A percentile compares a stretch with the other conserved stretches of the same genome.
These are phyloP conservation scores for Ascocoryne sarcoides DNA, from an alignment of 2,329 filamentous ascomycete genomes.

Conservation along the genomic window DNA sequence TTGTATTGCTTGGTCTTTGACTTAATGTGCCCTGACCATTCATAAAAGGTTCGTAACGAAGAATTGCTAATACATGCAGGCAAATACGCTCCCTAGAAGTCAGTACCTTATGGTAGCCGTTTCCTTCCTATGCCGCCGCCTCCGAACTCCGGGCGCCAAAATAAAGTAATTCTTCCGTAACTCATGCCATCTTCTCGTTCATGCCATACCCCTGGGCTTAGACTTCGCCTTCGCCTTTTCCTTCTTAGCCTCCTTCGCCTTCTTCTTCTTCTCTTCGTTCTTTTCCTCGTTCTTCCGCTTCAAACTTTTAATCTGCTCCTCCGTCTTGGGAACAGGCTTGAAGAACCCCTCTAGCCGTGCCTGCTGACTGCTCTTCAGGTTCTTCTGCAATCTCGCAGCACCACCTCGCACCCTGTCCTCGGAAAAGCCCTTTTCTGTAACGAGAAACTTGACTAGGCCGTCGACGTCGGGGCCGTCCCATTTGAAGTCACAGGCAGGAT, in stretches of 20 bases:
- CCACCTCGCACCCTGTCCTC: slow-evolving; percentile 83
- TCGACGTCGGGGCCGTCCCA: slow-evolving; percentile 93
- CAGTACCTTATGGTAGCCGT: too few relatives aligned
- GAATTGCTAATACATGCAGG: too few relatives aligned
- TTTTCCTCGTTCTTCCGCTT: slow-evolving; percentile 95
- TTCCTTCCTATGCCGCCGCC: too few relatives aligned
- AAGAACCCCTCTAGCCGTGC: slow-evolving; percentile 93
- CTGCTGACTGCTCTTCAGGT: slow-evolving; percentile 84
- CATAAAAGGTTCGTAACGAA: too few relatives aligned
- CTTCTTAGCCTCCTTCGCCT: slow-evolving; percentile 87
- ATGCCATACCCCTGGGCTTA: slow-evolving; percentile 55
- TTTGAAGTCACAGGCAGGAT: slow-evolving; percentile 90
- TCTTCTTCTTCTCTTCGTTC: slow-evolving; percentile 88
- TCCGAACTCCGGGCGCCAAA: too few relatives aligned
- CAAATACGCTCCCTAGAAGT: too few relatives aligned
- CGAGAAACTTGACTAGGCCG: slow-evolving; percentile 80
- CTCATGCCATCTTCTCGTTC: too few relatives aligned
- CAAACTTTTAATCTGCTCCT: slow-evolving; percentile 70
- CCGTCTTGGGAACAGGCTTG: slow-evolving; percentile 82
- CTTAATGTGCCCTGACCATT: too few relatives aligned
- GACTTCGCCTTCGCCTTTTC: slow-evolving; percentile 87
- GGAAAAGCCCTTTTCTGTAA: slow-evolving; percentile 91
- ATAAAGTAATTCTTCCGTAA: too few relatives aligned
- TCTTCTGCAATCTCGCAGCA: slow-evolving; percentile 75
- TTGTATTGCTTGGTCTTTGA: too few relatives aligned